These are phyloP conservation scores for Chalara sp. DNA, from an alignment of 2,329 filamentous ascomycete genomes.

Conservation along the genomic window DNA sequence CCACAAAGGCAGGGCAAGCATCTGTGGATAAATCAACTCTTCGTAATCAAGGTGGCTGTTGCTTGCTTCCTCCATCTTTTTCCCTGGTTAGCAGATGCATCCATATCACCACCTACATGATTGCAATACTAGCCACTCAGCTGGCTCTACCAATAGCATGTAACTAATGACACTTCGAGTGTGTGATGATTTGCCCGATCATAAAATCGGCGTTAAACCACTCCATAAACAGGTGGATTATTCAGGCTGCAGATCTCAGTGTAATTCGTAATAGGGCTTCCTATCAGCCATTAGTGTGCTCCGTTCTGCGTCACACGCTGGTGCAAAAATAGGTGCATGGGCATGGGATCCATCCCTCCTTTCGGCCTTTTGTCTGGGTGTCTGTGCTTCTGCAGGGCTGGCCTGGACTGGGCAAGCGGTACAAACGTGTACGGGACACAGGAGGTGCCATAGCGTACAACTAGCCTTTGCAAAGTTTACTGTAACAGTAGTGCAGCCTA, in stretches of 20 bases:
- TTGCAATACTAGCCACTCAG: neutral
- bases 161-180: neutral
- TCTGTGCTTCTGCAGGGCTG: conserved; percentile 5
- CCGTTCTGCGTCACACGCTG: conserved; percentile 5
- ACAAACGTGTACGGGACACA: neutral
- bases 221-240: neutral
- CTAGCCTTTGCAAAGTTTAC: neutral
- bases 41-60: too few species aligned
- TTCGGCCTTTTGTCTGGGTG: neutral
- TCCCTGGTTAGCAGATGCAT: too few species aligned
- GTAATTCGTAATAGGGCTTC: neutral
- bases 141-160: too few species aligned
- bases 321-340: conserved; percentile 11
- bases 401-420: conserved; percentile 9
- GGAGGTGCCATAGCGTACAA: neutral
- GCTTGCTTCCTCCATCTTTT: too few species aligned
- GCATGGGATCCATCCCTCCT: conserved; percentile 4
- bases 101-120: neutral
- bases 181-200: neutral
- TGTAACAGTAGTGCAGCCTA: neutral
- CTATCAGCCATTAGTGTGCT: too few species aligned
- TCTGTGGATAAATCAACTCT: too few species aligned
- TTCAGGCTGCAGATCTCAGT: neutral
- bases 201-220: neutral
- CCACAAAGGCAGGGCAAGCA: too few species aligned